Evolutionary conservation across 345 rosid species (phyloP).

Genomic region (Raphanus raphanistrum): DNA sequence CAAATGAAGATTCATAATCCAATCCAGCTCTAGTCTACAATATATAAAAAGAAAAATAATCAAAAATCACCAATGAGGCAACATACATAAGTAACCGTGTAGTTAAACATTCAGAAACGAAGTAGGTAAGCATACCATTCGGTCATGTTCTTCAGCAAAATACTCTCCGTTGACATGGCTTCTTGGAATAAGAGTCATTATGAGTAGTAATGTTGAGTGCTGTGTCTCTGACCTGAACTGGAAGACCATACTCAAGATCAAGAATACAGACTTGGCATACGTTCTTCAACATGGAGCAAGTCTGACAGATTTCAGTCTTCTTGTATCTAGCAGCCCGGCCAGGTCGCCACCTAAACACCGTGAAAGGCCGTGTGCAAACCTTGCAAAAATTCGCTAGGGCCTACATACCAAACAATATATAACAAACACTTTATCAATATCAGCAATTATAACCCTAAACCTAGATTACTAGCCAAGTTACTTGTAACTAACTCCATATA

Average conservation of each 20-base stretch:
- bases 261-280: neutral
- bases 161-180: neutral
- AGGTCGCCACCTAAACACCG: neutral
- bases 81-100: no score
- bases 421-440: neutral
- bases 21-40: neutral
- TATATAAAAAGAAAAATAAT: no score
- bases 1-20: neutral
- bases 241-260: neutral
- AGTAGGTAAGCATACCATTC: neutral
- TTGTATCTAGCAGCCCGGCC: neutral
- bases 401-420: neutral
- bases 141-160: neutral
- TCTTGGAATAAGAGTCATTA: neutral
- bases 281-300: neutral
- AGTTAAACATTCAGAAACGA: no score
- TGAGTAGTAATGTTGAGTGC: neutral
- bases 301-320: neutral
- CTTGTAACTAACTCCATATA: neutral
- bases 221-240: neutral
- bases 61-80: neutral
- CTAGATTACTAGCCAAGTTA: neutral
- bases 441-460: neutral
- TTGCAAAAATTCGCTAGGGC: neutral
- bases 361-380: neutral